Evolutionary conservation across 768 basidiomycete genomes (phyloP), one percentile per base, ranked within the genome.

Genomic region (Sarcomyxa edulis): DNA sequence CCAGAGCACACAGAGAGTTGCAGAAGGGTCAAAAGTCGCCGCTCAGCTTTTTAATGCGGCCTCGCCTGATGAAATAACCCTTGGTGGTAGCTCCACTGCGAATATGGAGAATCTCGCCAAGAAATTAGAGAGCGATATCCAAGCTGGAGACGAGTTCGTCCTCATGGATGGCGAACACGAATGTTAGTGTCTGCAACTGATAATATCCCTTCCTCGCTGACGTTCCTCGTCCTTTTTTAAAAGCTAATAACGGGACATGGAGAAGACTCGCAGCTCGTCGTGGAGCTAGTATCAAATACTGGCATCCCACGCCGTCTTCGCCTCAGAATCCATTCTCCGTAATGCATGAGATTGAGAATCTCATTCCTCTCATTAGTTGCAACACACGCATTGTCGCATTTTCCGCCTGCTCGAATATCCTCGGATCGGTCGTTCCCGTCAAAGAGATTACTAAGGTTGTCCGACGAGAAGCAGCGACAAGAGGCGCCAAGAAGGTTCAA

Each of bases 171-270:
- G 72, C 2, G 86, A 89, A 51, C 86, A 90, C 46, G 86, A 90
- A 68, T 76, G 83, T 86, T 26, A 16, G 61, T 41, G 20, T 8
- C n/a, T n/a, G n/a, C n/a, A n/a, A n/a, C 21, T 4, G 20, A 34
- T 34, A 20, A 12, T 21, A 23, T n/a, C 11, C n/a, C 32, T n/a
- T 5, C 8, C 8, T 19, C 9, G 2, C 18, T 6, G 12, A 12
- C 22, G 5, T 16, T 7, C n/a, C 6, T 21, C 22, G n/a, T 19
- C 32, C n/a, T 7, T 4, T n/a, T 39, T n/a, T n/a, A n/a, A 4
- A 43, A 86, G 84, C 87, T 2, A 88, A 90, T 46, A 72, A 58
- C 10, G 84, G 84, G 0, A 71, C 78, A 2, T 90, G 86, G 86
- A 85, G 84, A 60, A 74, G 72, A 40, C 69, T 88, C 11, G 84